A percentile compares a stretch with the other conserved stretches of the same genome.
Conservation (phyloP, 441 rosid species). For the Croton setiger region DNA sequence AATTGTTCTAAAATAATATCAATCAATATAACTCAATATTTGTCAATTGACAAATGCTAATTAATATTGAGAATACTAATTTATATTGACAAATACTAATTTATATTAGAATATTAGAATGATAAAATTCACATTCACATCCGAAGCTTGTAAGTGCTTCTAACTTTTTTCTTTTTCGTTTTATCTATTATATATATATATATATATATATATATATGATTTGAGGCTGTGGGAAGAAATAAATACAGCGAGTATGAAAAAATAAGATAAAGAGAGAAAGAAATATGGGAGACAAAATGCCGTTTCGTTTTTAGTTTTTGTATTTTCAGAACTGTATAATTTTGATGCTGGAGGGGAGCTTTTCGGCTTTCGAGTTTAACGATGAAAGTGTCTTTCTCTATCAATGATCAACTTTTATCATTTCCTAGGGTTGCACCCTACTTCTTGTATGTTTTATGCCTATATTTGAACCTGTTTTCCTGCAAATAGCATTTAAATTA, state of each 20-base stretch:
- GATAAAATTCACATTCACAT: slow-evolving; percentile 14
- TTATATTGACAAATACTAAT: too few species aligned
- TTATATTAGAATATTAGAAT: too few species aligned
- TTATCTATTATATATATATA: too few species aligned
- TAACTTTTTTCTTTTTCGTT: slow-evolving; percentile 9
- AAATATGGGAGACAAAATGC: slow-evolving; percentile 29
- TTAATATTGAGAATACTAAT: too few species aligned
- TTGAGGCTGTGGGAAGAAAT: slow-evolving; percentile 30
- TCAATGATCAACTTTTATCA: slow-evolving; percentile 37
- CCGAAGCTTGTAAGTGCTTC: slow-evolving; percentile 22
- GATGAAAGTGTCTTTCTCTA: slow-evolving; percentile 59
- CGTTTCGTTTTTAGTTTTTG: slow-evolving; percentile 32
- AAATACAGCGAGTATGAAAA: slow-evolving; percentile 21
- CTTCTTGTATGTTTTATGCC: slow-evolving; percentile 7
- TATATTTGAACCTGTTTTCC: neutral
- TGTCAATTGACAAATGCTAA: too few species aligned
- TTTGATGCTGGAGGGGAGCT: slow-evolving; percentile 32
- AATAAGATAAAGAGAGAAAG: slow-evolving; percentile 13
- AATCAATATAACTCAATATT: too few species aligned
- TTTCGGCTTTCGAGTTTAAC: slow-evolving; percentile 48
- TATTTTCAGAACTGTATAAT: slow-evolving; percentile 36
- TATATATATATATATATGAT: slow-evolving; percentile 21
- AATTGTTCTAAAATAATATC: too few species aligned
- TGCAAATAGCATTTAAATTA: neutral
- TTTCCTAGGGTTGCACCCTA: slow-evolving; percentile 17